Evolutionary conservation across 768 basidiomycete genomes (phyloP), one percentile per base, ranked within the genome.

Genomic region (Lactarius indigo): DNA sequence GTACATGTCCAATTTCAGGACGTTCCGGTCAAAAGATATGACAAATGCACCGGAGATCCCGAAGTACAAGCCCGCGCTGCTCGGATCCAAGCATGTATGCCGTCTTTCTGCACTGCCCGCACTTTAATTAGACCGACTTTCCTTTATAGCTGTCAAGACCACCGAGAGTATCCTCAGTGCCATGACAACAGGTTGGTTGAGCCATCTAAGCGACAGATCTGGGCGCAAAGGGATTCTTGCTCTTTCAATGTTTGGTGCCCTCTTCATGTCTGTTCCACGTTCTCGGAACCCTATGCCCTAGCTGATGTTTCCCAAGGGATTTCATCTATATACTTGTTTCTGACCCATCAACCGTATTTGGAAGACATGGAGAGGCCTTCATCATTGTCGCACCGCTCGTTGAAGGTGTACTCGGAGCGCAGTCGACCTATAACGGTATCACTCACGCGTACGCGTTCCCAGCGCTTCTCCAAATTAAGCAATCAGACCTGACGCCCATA

Each of bases 151-250:
- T 28, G 70, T 71, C 7, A 71, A 71, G 61, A 71, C 70, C 3
- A 71, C 70, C 17, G 70, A 71, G 52, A 71, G 70, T 33, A 64
- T 71, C 30, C 68, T 71, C 1, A 71, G 70, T 50, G 70, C 70
- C 2, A 30, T 69, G 9, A 71, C 70, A 7, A 71, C 70, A 42
- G 70, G 70, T 44, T 71, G 70, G 70, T 59, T 71, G 2, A 71
- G 64, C 31, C 70, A 71, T 41, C 60, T 64, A 35, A 63, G 70
- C 60, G 70, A 71, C 56, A 56, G 61, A 20, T 47, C 59, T 63
- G 70, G 70, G 9, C 68, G 70, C 56, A 71, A 69, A 17, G 66
- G 28, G 42, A 69, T 71, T 31, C 70, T 71, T 15, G 42, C 41
- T 41, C 55, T 71, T 26, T 61, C 68, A 26, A 70, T 71, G 69